A percentile compares a stretch with the other conserved stretches of the same genome.
Evolutionary conservation across 345 rosid genomes (phyloP).

Genomic region (Cardamine occulta): DNA sequence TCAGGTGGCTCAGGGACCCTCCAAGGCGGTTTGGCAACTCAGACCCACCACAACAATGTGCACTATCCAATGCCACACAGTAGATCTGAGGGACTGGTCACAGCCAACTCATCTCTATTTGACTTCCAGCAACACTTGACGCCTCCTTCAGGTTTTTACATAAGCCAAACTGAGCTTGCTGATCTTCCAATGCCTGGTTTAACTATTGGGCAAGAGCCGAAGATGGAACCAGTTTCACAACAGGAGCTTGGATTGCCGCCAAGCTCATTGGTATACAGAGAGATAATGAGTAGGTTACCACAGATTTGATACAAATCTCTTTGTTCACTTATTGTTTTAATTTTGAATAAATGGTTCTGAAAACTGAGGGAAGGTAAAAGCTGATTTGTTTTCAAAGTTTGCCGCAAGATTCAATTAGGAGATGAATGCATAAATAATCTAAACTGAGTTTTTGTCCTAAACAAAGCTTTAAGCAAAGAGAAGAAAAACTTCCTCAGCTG

Average conservation of each 20-base stretch:
- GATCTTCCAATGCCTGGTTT: slow-evolving; percentile 65
- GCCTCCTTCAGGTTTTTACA: slow-evolving; percentile 54
- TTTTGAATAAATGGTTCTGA: slow-evolving; percentile 18
- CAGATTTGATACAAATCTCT: slow-evolving; percentile 31
- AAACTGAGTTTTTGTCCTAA: slow-evolving; percentile 19
- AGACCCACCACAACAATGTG: slow-evolving; percentile 42
- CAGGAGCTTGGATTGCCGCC: slow-evolving; percentile 58
- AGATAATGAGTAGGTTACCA: slow-evolving; percentile 76
- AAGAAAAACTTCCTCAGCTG: slow-evolving; percentile 20
- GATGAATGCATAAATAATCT: neutral
- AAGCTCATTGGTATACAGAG: slow-evolving; percentile 62
- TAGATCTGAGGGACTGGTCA: slow-evolving; percentile 56
- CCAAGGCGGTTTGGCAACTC: slow-evolving; percentile 39
- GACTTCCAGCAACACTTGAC: slow-evolving; percentile 58
- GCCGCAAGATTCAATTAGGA: neutral
- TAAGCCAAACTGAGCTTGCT: slow-evolving; percentile 57
- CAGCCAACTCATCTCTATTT: slow-evolving; percentile 50
- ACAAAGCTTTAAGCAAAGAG: slow-evolving; percentile 7
- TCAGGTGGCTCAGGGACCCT: slow-evolving; percentile 40
- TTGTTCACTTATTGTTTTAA: slow-evolving; percentile 18
- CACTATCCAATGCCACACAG: slow-evolving; percentile 61
- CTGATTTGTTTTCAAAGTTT: neutral
- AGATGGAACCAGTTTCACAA: slow-evolving; percentile 67
- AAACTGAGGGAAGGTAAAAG: neutral
- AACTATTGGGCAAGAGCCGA: slow-evolving; percentile 63